Evolutionary conservation across 1,284 basidiomycete species (phyloP), one percentile per base, ranked within the genome.

Genomic region (Trichosporon sp.): DNA sequence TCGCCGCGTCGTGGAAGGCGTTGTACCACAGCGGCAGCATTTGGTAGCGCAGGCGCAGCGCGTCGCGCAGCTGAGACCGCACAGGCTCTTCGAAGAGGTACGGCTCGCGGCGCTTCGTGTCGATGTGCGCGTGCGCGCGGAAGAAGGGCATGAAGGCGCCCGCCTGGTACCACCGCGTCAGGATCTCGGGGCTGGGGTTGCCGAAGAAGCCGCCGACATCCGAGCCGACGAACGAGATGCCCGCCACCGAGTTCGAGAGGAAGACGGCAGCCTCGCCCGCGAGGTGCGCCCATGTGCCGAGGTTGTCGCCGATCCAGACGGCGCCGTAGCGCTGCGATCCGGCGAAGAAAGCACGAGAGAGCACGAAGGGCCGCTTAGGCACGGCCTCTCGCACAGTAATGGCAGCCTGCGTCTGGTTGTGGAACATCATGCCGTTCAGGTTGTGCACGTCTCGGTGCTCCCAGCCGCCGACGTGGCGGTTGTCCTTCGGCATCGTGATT

Each of bases 181-280:
- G 88, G 87, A 98, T 92, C 76, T 99, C 95, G 1, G 89, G 85
- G 40, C 89, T 86, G 0, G 96, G 95, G 79, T 99, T 96, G 57
- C 95, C 95, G 76, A 99, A 99, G 87, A 98, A 99, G 16, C 95
- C 95, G 40, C 95, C 95, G 57, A 98, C 92, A 74, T 99, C 95
- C 64, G 95, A 92, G 68, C 96, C 96, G 59, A 87, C 85, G 78
- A 96, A 99, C 54, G 88, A 86, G 87, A 98, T 92, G 27, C 96
- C 96, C n/a, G 88, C 92, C 58, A 99, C 88, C 62, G 88, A 88
- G 78, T 93, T 91, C 13, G 92, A 86, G 40, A 99, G 84, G 10
- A 95, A 88, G 90, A 99, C 98, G 74, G 95, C 91, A 63, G 96
- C 85, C 52, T 93, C 92, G 32, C 92, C 91, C 2, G 88, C 87